Evolutionary conservation across 2,329 filamentous ascomycete species (phyloP), one percentile per base, ranked within the genome.

Genomic region (Pseudopyricularia cyperi): DNA sequence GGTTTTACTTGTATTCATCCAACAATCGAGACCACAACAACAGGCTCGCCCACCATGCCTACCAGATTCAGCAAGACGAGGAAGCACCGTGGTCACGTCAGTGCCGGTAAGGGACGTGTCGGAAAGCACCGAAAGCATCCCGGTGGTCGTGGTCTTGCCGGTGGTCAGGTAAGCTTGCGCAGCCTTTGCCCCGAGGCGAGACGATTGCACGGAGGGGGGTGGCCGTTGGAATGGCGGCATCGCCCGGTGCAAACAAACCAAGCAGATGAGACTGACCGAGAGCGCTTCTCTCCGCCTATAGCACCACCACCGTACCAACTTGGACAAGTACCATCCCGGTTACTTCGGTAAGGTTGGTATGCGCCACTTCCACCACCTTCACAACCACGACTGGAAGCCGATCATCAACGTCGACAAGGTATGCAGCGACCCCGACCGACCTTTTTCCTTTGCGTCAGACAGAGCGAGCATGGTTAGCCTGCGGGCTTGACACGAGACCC

Each of bases 381-480:
- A 83, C 68, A 91, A 91, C 80, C 86, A 94, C 70, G 89, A 91
- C 82, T 98, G 91, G 93, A 96, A 95, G 80, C 93, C 93, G 61
- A 82, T 89, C 65, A 86, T 98, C 85, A 98, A 98, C 82, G 79
- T 98, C 65, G 93, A 97, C 77, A 98, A 97, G 87, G 87, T 91
- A 74, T 66, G 74, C 54, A 26, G 48, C 28, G 15, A 42, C 22
- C 12, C 22, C 22, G 19, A 17, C 37, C 39, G 7, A 15, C n/a
- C 28, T 35, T 44, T 44, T 44, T 44, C 24, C 12, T 12, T 44
- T 22, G 6, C 11, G 15, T 12, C 19, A 12, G 39, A 3, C 22
- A 30, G 5, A 30, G 28, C 17, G 22, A 49, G 48, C 32, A 17
- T 22, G 32, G 11, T 11, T 12, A 15, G 32, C n/a, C 24, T 7